Base-by-base conservation (phyloP, 805 yeast species). In the Wickerhamiella domercqiae region DNA sequence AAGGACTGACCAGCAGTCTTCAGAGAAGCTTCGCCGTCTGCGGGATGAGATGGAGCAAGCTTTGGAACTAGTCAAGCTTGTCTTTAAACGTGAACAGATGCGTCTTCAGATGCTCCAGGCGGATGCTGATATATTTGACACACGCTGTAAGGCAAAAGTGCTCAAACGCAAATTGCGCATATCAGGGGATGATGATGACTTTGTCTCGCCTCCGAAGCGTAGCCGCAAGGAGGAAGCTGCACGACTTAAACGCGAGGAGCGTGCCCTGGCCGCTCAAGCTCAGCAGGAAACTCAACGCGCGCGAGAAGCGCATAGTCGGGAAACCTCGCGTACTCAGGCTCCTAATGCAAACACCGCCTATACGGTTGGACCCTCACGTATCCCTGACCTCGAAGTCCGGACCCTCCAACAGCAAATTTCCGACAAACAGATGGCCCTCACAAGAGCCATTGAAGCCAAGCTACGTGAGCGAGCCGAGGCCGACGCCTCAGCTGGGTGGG, bases 351-450 rank as follows among this genome's bases (percentile, higher is more conserved):
- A 39, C 7, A 44, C 46, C 5, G 34, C 43, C 5, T 38, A 40
- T 20, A 40, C 46, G 2, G 40, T 42, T 14, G 22, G 95, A 2
- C 78, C 90, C 28, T 79, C 94, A 1, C 81, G 83, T 57, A 80
- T 87, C 45, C 96, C 97, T 13, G 96, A 87, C 57, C 68, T 86
- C 68, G 93, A 83, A 34, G 64, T 87, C 42, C 76, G 79, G 18
- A 81, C 94, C 4, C 86, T 84, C 7, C 80, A 79, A 38, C 68
- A 73, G 33, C 74, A 83, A 17, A 60, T 80, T 35, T 65, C 71
- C 34, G 86, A 76, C 44, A 82, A 83, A 57, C 78, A 82, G 43
- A 75, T 68, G 39, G 77, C 81, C 5, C 76, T 86, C 43, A 75
- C 75, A 44, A 70, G 75, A 39, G 93, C 82, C n/a, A 94, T 90